These are phyloP conservation scores for Daucus carota DNA, from an alignment of 129 eudicot genomes.

Conservation along the genomic window DH1_v3.0 NC_030381.2:52060501-52061000, in stretches of 20 bases:
- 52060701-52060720: not conserved
- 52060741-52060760: not conserved
- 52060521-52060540: not conserved
- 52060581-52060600: conserved; percentile 99
- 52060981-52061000: conserved; percentile 86
- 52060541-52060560: conserved; percentile 65
- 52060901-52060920: not conserved
- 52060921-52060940: not conserved
- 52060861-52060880: not conserved
- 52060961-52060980: conserved; percentile 98
- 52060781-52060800: not conserved
- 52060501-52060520: not conserved
- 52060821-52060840: not conserved
- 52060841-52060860: not conserved
- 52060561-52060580: conserved; percentile 72
- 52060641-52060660: conserved; percentile 96
- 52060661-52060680: conserved; percentile 91
- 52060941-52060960: conserved; percentile 42
- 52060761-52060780: not conserved
- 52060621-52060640: conserved; percentile 85
- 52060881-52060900: not conserved
- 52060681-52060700: conserved; percentile 67
- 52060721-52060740: not conserved
- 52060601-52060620: conserved; percentile 95
- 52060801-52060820: not conserved